These are phyloP conservation scores for Xerocomellus amylosporus DNA, from an alignment of 768 basidiomycete species.

Conservation along the genomic window DNA sequence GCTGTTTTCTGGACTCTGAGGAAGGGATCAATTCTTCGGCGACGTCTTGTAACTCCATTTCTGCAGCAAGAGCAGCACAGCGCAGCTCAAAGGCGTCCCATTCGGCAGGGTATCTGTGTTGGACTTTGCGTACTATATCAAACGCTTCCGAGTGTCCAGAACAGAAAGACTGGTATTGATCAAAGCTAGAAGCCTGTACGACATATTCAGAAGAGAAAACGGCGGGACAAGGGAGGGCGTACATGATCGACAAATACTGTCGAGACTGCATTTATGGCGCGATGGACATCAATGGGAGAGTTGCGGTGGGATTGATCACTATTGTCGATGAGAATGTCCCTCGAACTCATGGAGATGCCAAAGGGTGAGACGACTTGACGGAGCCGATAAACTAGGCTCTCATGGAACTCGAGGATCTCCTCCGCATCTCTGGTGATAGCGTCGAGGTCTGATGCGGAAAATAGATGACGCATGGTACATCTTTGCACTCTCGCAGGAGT, in stretches of 20 bases:
- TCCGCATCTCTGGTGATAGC: slow-evolving; percentile 63
- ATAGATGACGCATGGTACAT: slow-evolving; percentile 44
- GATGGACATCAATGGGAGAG: slow-evolving; percentile 42
- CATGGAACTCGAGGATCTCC: slow-evolving; percentile 66
- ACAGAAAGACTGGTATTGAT: slow-evolving; percentile 83
- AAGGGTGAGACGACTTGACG: slow-evolving; percentile 46
- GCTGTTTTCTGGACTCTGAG: slow-evolving; percentile 5
- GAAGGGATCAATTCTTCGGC: slow-evolving; percentile 1
- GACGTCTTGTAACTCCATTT: slow-evolving; percentile 27
- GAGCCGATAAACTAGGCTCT: slow-evolving; percentile 60
- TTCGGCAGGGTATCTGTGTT: slow-evolving; percentile 61
- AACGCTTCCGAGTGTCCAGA: slow-evolving; percentile 82
- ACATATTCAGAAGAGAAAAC: slow-evolving; percentile 1
- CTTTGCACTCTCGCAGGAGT: slow-evolving; percentile 30
- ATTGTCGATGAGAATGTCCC: slow-evolving; percentile 16
- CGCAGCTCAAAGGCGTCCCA: slow-evolving; percentile 84
- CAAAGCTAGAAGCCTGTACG: slow-evolving; percentile 66
- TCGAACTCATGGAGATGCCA: slow-evolving; percentile 43
- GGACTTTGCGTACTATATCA: slow-evolving; percentile 65
- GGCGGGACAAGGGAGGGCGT: slow-evolving; percentile 6
- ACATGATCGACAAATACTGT: slow-evolving; percentile 61
- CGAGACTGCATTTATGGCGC: slow-evolving; percentile 39
- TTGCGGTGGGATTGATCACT: background rate
- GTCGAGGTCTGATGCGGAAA: slow-evolving; percentile 57
- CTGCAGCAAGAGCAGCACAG: slow-evolving; percentile 56